Evolutionary conservation across 1,284 basidiomycete genomes (phyloP).

Genomic region (Mycena sp.): DNA sequence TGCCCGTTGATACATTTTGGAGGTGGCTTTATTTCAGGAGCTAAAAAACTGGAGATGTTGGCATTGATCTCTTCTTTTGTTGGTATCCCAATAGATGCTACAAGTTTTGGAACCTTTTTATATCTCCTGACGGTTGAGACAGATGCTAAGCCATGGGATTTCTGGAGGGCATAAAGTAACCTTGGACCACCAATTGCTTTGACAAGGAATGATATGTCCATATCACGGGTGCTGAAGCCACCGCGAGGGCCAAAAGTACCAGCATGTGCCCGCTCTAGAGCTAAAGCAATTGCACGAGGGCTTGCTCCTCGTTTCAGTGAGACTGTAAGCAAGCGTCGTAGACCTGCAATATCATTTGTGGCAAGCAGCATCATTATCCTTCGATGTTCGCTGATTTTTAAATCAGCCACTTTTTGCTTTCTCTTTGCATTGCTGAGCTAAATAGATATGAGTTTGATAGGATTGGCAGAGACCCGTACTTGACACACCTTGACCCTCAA

Average conservation of each 20-base stretch:
- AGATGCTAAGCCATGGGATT: slow-evolving; percentile 38
- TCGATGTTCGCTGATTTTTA: slow-evolving; percentile 12
- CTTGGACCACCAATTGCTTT: slow-evolving; percentile 14
- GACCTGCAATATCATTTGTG: slow-evolving; percentile 8
- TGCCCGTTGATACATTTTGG: background rate
- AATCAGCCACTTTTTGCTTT: background rate
- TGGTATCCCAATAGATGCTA: slow-evolving; percentile 38
- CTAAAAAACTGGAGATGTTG: slow-evolving; percentile 39
- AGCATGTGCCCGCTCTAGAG: background rate
- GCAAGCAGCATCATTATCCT: slow-evolving; percentile 13
- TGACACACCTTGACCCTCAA: background rate
- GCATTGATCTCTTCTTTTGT: slow-evolving; percentile 22
- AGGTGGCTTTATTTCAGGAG: slow-evolving; percentile 28
- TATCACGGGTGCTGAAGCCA: slow-evolving; percentile 5
- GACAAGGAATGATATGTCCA: slow-evolving; percentile 2
- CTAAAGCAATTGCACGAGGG: background rate
- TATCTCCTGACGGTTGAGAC: slow-evolving; percentile 32
- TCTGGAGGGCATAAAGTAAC: slow-evolving; percentile 14
- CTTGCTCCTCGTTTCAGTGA: background rate
- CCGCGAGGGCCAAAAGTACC: background rate
- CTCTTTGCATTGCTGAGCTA: slow-evolving; percentile 1
- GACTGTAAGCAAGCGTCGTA: background rate
- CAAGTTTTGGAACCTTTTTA: slow-evolving; percentile 24
- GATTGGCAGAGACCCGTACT: background rate
- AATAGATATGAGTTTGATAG: background rate